phyloP scores from a whole-genome alignment of 768 basidiomycete genomes.

The Suillus paluster region DNA sequence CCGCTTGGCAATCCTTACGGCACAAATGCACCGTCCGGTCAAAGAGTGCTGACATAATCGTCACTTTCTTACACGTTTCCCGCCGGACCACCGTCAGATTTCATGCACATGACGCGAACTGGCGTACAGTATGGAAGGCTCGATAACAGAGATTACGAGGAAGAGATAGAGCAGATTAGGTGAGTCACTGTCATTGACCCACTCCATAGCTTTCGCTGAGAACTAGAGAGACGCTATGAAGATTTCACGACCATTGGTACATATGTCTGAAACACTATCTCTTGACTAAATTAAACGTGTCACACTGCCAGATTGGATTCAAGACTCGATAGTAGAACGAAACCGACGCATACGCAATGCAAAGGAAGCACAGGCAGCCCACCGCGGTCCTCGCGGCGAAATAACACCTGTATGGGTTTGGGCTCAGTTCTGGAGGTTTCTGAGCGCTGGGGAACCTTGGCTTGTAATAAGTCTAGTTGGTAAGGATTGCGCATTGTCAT shows the following conservation, averaged over 20 bases:
- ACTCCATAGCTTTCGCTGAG: conserved; percentile 17
- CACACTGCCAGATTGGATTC: conserved; percentile 82
- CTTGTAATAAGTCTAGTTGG: conserved; percentile 90
- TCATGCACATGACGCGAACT: conserved; percentile 29
- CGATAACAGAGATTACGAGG: conserved; percentile 52
- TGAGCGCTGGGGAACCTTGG: conserved; percentile 87
- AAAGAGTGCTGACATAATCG: background rate
- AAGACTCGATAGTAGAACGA: conserved; percentile 90
- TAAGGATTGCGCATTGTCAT: conserved; percentile 41
- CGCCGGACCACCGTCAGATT: background rate
- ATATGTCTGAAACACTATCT: conserved; percentile 24
- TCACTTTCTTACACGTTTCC: background rate
- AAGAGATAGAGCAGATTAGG: conserved; percentile 73
- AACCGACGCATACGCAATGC: conserved; percentile 72
- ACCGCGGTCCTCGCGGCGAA: conserved; percentile 54
- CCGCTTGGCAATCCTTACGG: background rate
- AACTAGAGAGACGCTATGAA: conserved; percentile 75
- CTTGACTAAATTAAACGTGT: conserved; percentile 18
- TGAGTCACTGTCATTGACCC: conserved; percentile 29
- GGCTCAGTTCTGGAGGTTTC: conserved; percentile 59
- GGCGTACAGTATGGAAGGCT: conserved; percentile 28
- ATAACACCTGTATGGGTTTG: conserved; percentile 61
- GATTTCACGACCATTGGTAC: conserved; percentile 94
- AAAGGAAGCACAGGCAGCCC: conserved; percentile 42
- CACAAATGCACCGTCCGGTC: background rate